Percentiles rank a stretch among this genome's conserved stretches.
These are phyloP conservation scores for Oemleria cerasiformis DNA, from an alignment of 306 rosid species.

Conservation along the genomic window DNA sequence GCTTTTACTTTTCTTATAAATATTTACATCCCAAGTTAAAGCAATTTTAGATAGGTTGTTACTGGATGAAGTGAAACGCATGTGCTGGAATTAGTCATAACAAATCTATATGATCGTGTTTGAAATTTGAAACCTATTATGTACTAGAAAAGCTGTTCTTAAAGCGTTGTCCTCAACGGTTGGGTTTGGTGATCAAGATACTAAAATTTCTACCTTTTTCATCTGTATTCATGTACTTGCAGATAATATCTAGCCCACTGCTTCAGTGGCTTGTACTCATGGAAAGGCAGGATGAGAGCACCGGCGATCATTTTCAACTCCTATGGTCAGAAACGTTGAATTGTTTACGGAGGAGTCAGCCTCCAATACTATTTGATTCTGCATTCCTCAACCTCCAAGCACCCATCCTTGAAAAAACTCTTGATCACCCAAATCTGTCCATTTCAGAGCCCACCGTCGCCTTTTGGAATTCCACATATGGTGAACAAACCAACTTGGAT, in stretches of 20 bases:
- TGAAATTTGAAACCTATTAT: neutral
- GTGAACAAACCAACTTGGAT: slow-evolving; percentile 50
- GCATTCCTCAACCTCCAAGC: slow-evolving; percentile 59
- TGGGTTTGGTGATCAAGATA: slow-evolving; percentile 1
- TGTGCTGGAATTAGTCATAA: neutral
- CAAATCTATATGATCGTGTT: neutral
- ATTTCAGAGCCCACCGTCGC: slow-evolving; percentile 62
- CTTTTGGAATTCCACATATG: slow-evolving; percentile 78
- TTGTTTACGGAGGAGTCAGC: slow-evolving; percentile 50
- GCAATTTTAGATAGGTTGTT: neutral
- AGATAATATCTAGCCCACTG: slow-evolving; percentile 58
- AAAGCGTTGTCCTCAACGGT: neutral
- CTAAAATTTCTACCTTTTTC: slow-evolving; percentile 33
- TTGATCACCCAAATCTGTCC: slow-evolving; percentile 58
- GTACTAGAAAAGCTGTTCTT: neutral
- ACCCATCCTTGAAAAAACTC: slow-evolving; percentile 67
- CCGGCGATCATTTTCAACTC: slow-evolving; percentile 41
- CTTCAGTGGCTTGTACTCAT: slow-evolving; percentile 59
- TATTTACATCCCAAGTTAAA: slow-evolving; percentile 3
- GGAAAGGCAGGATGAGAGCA: slow-evolving; percentile 43
- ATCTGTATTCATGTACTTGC: slow-evolving; percentile 20
- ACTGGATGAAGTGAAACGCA: neutral
- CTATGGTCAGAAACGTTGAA: slow-evolving; percentile 60
- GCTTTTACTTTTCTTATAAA: neutral
- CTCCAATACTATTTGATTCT: slow-evolving; percentile 59